Evolutionary conservation across 2,329 filamentous ascomycete genomes (phyloP), one percentile per base, ranked within the genome.

Genomic region (Calycina herbarum): DNA sequence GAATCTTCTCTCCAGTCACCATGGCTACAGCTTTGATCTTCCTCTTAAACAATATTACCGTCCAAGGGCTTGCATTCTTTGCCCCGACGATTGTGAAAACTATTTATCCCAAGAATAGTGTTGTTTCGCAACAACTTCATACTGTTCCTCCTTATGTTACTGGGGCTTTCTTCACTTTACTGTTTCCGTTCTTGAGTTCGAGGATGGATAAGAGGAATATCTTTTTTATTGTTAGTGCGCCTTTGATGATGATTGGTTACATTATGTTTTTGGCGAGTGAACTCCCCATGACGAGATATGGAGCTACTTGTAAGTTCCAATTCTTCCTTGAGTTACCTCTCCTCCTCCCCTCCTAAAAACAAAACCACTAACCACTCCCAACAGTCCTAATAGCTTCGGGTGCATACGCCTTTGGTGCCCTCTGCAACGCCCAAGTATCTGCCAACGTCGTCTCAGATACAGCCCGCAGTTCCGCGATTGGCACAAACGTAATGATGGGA

Each of bases 371-470:
- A 27, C 48, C 3, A 6, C 6, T 1, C 27, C 13, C 38, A 2
- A 40, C 5, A 54, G 48, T 92, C 77, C 76, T 92, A 64, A 87
- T 91, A 63, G 85, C 88, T 1, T 81, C 81, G 7, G 88, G 87
- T 0, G 84, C 86, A 4, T 92, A 90, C 71, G 77, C 84, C 2
- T 83, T 86, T 57, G 89, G 88, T 0, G 82, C 89, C 0, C 81
- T 92, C 13, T 85, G 83, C 70, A 91, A 89, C 68, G 89, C 89
- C 0, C 84, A 91, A 64, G 86, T 85, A 0, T 86, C 88, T 0
- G 89, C 88, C 6, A 92, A 92, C 69, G 88, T 92, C 0, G 83
- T 91, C 7, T 87, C 86, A 3, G 90, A 92, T 70, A 90, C 89
- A 0, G 87, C 89, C 0, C 83, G 89, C 15, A 86, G 85, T 10